These are phyloP conservation scores for Sclerotiophoma versabilis DNA, from an alignment of 2,329 filamentous ascomycete species.

Conservation along the genomic window DNA sequence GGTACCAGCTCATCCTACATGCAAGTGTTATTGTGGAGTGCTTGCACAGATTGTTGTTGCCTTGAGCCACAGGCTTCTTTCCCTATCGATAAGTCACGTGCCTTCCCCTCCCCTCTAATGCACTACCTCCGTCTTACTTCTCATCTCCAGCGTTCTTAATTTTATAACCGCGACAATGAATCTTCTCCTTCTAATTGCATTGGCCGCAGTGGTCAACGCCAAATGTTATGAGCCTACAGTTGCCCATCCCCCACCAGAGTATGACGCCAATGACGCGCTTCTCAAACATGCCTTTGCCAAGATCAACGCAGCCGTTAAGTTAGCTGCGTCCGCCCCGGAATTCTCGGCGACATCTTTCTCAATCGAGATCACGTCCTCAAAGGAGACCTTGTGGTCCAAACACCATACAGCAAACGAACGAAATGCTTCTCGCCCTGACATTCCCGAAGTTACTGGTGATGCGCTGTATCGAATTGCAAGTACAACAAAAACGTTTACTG, in stretches of 20 bases:
- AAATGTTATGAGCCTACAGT: slow-evolving; percentile 48
- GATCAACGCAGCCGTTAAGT: slow-evolving; percentile 36
- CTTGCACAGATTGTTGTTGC: slow-evolving; percentile 4
- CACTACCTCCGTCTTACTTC: not conserved
- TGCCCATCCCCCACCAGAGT: slow-evolving; percentile 49
- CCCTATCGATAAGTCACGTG: not conserved
- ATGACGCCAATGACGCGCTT: slow-evolving; percentile 35
- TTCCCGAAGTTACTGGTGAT: slow-evolving; percentile 46
- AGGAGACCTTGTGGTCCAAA: slow-evolving; percentile 48
- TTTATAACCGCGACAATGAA: not conserved
- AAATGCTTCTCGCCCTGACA: slow-evolving; percentile 48
- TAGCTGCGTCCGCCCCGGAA: slow-evolving; percentile 35
- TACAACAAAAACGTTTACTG: slow-evolving; percentile 47
- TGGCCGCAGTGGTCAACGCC: slow-evolving; percentile 20
- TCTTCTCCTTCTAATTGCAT: not conserved
- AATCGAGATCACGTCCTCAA: slow-evolving; percentile 50
- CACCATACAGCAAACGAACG: slow-evolving; percentile 49
- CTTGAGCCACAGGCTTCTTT: not conserved
- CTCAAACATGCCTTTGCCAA: slow-evolving; percentile 40
- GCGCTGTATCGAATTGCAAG: slow-evolving; percentile 53
- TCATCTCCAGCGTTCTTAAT: not conserved
- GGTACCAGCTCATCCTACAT: too few relatives aligned
- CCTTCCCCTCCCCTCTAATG: not conserved
- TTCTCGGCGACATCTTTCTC: slow-evolving; percentile 50
- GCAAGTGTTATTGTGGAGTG: too few relatives aligned